Percentiles rank a stretch among this genome's conserved stretches.
Conservation (phyloP, 768 basidiomycete species). For the Lactarius quietus region DNA sequence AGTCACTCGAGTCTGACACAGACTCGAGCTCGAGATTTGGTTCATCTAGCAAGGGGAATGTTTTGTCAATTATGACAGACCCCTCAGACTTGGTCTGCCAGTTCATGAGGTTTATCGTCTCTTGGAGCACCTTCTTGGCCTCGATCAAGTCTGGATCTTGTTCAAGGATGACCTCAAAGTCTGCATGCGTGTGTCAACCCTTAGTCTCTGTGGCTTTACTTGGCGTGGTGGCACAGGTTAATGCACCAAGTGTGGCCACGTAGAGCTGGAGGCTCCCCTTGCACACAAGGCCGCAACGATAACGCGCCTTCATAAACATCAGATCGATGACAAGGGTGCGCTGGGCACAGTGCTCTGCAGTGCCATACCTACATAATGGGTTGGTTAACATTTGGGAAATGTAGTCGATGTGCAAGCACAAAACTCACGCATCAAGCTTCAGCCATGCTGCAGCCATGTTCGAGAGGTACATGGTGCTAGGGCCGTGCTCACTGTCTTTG, state of each 20-base stretch:
- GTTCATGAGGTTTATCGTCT: too few species aligned
- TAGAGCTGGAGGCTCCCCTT: conserved; percentile 30
- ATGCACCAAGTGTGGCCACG: conserved; percentile 30
- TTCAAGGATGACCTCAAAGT: too few species aligned
- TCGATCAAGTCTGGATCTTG: too few species aligned
- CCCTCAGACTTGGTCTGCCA: too few species aligned
- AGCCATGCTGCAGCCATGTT: too few species aligned
- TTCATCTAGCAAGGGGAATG: conserved; percentile 31
- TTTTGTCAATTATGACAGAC: too few species aligned
- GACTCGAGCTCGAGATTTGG: conserved; percentile 39
- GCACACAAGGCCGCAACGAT: conserved; percentile 35
- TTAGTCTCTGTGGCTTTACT: too few species aligned
- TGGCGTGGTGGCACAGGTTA: conserved; percentile 16
- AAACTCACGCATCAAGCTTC: conserved; percentile 33
- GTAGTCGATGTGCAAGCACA: neutral
- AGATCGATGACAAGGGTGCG: conserved; percentile 28
- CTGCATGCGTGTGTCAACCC: too few species aligned
- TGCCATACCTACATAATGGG: neutral
- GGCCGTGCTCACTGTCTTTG: too few species aligned
- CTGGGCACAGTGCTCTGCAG: too few species aligned
- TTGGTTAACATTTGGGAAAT: neutral
- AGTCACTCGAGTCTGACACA: conserved; percentile 54
- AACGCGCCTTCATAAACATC: conserved; percentile 36
- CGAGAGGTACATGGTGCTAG: conserved; percentile 37
- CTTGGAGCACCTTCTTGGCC: too few species aligned